A percentile compares a stretch with the other conserved stretches of the same genome.
phyloP scores from a whole-genome alignment of 495 filamentous ascomycete species.

The Hypoxylon intermedium region DNA sequence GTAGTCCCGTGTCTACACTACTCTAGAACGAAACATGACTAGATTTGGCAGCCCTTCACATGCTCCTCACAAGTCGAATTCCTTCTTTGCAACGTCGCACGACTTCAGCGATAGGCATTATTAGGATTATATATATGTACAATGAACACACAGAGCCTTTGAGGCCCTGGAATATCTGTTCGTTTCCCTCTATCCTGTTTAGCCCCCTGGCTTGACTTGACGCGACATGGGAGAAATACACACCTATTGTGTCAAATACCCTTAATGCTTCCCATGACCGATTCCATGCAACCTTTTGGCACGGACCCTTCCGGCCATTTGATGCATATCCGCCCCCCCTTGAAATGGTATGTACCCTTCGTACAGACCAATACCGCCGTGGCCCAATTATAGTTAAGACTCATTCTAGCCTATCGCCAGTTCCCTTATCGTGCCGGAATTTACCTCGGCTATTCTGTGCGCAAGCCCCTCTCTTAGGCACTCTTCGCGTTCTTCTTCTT shows the following conservation, averaged over 20 bases:
- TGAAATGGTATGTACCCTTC: conserved; percentile 26
- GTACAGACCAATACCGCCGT: conserved; percentile 24
- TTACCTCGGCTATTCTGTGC: not conserved
- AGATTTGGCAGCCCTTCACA: too few species aligned
- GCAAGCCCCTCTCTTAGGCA: conserved; percentile 6
- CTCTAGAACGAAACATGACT: too few species aligned
- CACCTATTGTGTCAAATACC: conserved; percentile 16
- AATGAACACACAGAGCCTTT: conserved; percentile 15
- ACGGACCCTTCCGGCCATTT: conserved; percentile 13
- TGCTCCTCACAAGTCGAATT: not conserved
- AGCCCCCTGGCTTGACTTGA: conserved; percentile 3
- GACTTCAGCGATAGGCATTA: conserved; percentile 16
- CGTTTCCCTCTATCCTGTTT: conserved; percentile 14
- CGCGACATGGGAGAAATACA: too few species aligned
- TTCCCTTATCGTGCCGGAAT: not conserved
- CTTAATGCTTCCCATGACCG: conserved; percentile 31
- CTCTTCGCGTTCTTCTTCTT: conserved; percentile 45
- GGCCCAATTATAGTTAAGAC: not conserved
- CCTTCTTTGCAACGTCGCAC: not conserved
- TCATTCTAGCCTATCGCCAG: conserved; percentile 1
- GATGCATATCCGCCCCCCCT: conserved; percentile 15
- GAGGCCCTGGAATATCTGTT: conserved; percentile 7
- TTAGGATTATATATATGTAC: conserved; percentile 37
- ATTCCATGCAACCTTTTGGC: conserved; percentile 33
- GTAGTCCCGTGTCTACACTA: too few species aligned